Evolutionary conservation across 257 asterid genomes (phyloP).

Genomic region (Scutellaria barbata): DNA sequence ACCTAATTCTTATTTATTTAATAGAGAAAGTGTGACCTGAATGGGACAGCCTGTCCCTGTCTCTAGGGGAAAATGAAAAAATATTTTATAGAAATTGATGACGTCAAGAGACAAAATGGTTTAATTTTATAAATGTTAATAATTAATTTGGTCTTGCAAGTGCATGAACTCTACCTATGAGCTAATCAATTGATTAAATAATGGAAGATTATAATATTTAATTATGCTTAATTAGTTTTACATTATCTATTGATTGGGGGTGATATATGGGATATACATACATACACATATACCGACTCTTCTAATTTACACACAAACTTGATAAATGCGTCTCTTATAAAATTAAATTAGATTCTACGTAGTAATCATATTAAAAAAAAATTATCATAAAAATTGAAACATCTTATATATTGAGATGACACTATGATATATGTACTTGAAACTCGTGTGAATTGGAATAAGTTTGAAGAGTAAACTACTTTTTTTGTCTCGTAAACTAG

Average conservation of each 20-base stretch:
- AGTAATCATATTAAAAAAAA: too few relatives aligned
- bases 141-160: conserved; percentile 15
- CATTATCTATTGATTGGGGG: conserved; percentile 18
- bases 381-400: too few relatives aligned
- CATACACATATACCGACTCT: too few relatives aligned
- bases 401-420: too few relatives aligned
- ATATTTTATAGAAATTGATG: conserved; percentile 9
- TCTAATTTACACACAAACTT: too few relatives aligned
- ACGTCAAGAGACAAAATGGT: conserved; percentile 29
- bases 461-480: too few relatives aligned
- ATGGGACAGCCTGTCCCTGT: conserved; percentile 14
- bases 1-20: conserved; percentile 21
- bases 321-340: too few relatives aligned
- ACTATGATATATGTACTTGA: too few relatives aligned
- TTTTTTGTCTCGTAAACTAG: too few relatives aligned
- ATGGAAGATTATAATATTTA: neutral
- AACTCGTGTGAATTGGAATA: too few relatives aligned
- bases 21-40: conserved; percentile 14
- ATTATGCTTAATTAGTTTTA: conserved; percentile 8
- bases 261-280: neutral
- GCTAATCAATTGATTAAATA: conserved; percentile 25
- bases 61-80: neutral
- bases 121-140: conserved; percentile 16
- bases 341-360: too few relatives aligned
- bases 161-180: conserved; percentile 29